These are phyloP conservation scores for Lasiodiplodia hormozganensis DNA, from an alignment of 2,329 filamentous ascomycete species.

Conservation along the genomic window DNA sequence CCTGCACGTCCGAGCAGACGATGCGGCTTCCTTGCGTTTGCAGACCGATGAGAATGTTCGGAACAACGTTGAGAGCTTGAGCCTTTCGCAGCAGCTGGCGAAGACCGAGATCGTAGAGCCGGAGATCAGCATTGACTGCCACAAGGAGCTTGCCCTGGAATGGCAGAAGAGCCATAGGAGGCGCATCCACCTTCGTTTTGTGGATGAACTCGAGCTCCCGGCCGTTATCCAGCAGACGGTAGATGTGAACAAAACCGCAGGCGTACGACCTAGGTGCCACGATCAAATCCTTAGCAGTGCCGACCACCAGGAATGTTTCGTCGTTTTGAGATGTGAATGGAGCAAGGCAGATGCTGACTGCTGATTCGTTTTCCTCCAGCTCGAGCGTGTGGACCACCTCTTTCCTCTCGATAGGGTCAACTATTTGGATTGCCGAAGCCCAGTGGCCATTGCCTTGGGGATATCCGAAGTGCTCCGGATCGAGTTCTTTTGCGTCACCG, in stretches of 20 bases:
- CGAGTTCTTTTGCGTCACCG: conserved; percentile 60
- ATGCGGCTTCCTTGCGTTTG: conserved; percentile 92
- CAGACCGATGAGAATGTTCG: conserved; percentile 85
- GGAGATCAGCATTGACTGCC: conserved; percentile 82
- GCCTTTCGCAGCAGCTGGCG: conserved; percentile 91
- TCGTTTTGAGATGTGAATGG: conserved; percentile 88
- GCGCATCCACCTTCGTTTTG: conserved; percentile 90
- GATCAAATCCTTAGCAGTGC: conserved; percentile 89
- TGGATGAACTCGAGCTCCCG: conserved; percentile 91
- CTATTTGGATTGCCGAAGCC: conserved; percentile 92
- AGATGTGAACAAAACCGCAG: conserved; percentile 89
- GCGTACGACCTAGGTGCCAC: conserved; percentile 77
- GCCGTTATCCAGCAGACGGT: conserved; percentile 87
- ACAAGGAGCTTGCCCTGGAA: conserved; percentile 91
- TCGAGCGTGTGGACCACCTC: conserved; percentile 78
- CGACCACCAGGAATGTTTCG: conserved; percentile 90
- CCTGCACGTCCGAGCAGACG: conserved; percentile 88
- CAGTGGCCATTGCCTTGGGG: conserved; percentile 83
- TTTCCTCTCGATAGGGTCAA: conserved; percentile 79
- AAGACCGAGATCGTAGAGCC: conserved; percentile 92
- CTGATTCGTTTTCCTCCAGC: conserved; percentile 87
- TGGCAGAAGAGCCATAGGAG: conserved; percentile 84
- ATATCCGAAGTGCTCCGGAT: conserved; percentile 87
- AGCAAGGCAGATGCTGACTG: conserved; percentile 83
- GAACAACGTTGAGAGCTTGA: conserved; percentile 74